A percentile compares a stretch with the other conserved stretches of the same genome.
Conservation (phyloP, 1,284 basidiomycete genomes). For the Sporisorium exsertum region DNA sequence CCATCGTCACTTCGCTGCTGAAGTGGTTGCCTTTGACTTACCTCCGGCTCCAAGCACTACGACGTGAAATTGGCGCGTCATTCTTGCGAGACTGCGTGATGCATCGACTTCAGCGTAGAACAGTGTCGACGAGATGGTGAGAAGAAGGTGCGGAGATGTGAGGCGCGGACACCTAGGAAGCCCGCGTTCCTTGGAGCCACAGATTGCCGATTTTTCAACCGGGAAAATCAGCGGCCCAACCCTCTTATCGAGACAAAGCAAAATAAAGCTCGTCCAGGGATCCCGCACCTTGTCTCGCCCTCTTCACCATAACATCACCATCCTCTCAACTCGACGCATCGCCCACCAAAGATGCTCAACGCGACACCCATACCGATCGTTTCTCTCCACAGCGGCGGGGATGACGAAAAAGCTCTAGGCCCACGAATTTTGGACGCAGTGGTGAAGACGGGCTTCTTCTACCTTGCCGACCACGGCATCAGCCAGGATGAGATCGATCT, state of each 20-base stretch:
- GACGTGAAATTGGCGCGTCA: conserved; percentile 16
- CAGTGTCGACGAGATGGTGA: neutral
- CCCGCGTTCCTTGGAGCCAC: neutral
- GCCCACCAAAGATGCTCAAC: conserved; percentile 7
- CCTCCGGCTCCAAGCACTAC: conserved; percentile 59
- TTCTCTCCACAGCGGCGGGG: conserved; percentile 15
- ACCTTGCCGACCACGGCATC: conserved; percentile 56
- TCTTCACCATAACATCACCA: neutral
- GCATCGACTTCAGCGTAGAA: neutral
- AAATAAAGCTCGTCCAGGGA: conserved; percentile 13
- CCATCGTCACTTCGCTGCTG: neutral
- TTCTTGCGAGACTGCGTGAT: neutral
- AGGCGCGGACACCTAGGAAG: neutral
- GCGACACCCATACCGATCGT: conserved; percentile 48
- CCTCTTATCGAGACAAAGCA: neutral
- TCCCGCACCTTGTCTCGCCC: neutral
- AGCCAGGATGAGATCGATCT: conserved; percentile 29
- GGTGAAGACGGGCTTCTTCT: conserved; percentile 58
- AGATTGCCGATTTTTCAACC: conserved; percentile 25
- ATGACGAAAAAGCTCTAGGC: conserved; percentile 7
- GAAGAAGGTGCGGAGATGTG: neutral
- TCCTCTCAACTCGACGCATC: neutral
- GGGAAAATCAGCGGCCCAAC: conserved; percentile 16
- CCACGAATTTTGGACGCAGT: conserved; percentile 40
- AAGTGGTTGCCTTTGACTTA: conserved; percentile 13